Base-by-base conservation (phyloP, 176 grass and related monocot genomes). In the Carex pumila region DNA sequence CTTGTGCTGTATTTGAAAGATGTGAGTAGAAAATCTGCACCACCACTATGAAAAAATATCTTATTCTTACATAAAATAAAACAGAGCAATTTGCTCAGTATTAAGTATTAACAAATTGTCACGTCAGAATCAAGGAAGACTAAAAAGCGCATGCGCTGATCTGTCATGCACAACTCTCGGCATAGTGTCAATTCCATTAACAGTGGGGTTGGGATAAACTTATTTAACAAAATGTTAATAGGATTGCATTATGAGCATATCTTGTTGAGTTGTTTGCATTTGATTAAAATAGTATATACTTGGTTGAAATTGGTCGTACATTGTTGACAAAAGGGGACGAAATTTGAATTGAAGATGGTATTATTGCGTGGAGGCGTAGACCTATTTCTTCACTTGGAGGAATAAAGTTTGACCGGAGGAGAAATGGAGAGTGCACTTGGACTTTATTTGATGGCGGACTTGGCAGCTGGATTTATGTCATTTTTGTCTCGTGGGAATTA, bases 401-500 rank as follows among this genome's bases (percentile, higher is more conserved):
- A 19, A 71, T 19, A 76, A 55, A 76, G 10, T 76, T 76, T 55
- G 72, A 76, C 72, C 54, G 14, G 10, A 14, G 25, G 12, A 13
- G 34, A 69, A 45, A 4, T 7, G 25, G 12, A 13, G 34, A 69
- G 45, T 45, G 70, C 69, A 47, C 18, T 12, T 72, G 7, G 69
- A 72, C 69, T 65, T 47, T 3, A 72, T 47, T 22, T 21, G 14
- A 50, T 73, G 69, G 73, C 50, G 49, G 2, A 77, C 49, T 77
- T 56, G 73, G 22, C 25, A 47, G 47, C 71, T 54, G 45, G 12
- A 75, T 75, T 54, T 54, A 3, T 54, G 71, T 75, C 29, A 75
- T 75, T 75, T 75, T 75, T 75, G 71, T 75, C 21, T 75, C 47
- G n/a, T 74, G 71, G 7, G 45, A 74, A 74, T 74, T 52, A 7